phyloP scores from a whole-genome alignment of 257 asterid genomes.

The Nicotiana tabacum region DNA sequence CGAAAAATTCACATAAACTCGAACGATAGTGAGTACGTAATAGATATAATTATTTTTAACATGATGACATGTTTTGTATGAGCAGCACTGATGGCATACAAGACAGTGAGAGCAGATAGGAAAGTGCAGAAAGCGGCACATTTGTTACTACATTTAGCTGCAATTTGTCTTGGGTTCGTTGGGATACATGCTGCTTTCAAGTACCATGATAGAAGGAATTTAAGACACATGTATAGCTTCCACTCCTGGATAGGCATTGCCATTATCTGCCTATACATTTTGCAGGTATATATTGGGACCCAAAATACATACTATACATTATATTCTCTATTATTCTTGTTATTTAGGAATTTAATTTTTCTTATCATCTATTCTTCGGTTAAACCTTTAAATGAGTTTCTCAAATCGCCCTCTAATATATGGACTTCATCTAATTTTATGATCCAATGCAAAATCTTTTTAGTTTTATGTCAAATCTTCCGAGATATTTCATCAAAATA shows the following conservation, averaged over 20 bases:
- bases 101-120: constrained; percentile 46
- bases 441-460: too few relatives aligned
- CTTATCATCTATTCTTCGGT: too few relatives aligned
- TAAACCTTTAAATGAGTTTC: too few relatives aligned
- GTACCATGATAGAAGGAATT: constrained; percentile 37
- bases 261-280: constrained; percentile 56
- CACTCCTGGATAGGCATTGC: constrained; percentile 87
- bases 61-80: not conserved
- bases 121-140: constrained; percentile 44
- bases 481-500: too few relatives aligned
- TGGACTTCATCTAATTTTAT: too few relatives aligned
- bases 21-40: too few relatives aligned
- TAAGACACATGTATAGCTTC: constrained; percentile 45
- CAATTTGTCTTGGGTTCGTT: constrained; percentile 28
- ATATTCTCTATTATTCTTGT: not conserved
- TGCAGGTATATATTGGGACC: constrained; percentile 44
- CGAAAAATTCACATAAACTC: too few relatives aligned
- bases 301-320: too few relatives aligned
- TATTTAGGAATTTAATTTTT: not conserved
- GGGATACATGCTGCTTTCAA: constrained; percentile 65
- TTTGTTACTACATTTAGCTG: constrained; percentile 21
- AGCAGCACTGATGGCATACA: constrained; percentile 69
- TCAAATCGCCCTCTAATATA: too few relatives aligned
- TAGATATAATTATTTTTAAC: too few relatives aligned
- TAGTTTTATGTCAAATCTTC: too few relatives aligned